These are phyloP conservation scores for Blastocystis sp. DNA, from an alignment of 352 stramenopile species.

Conservation along the genomic window DNA sequence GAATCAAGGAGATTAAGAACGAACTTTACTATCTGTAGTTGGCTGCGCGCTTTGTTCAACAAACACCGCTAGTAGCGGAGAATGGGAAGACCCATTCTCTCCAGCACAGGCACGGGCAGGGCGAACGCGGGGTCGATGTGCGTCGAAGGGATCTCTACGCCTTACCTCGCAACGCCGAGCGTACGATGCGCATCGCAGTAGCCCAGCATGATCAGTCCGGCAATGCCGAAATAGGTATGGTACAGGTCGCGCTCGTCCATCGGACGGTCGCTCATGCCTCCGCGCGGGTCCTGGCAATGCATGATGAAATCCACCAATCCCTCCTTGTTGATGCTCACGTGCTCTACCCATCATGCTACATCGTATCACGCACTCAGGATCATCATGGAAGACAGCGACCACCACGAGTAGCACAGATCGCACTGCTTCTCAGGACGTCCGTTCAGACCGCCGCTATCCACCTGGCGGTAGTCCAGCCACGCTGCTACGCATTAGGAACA, in stretches of 20 bases:
- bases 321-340: slow-evolving; percentile 83
- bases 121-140: slow-evolving; percentile 90
- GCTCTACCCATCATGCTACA: slow-evolving; percentile 14
- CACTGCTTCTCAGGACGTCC: slow-evolving; percentile 96
- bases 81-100: slow-evolving; percentile 78
- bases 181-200: slow-evolving; percentile 78
- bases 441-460: slow-evolving; percentile 90
- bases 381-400: slow-evolving; percentile 92
- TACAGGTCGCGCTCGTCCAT: slow-evolving; percentile 92
- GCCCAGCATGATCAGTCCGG: slow-evolving; percentile 86
- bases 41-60: not conserved
- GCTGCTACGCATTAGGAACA: slow-evolving; percentile 83
- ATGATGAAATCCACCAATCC: slow-evolving; percentile 88
- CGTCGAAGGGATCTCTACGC: slow-evolving; percentile 29
- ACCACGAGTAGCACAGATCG: slow-evolving; percentile 99
- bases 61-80: not conserved
- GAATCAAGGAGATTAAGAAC: not conserved
- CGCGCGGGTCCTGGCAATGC: slow-evolving; percentile 93
- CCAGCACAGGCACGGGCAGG: slow-evolving; percentile 84
- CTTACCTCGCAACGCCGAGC: not conserved
- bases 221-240: slow-evolving; percentile 97
- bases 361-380: slow-evolving; percentile 79
- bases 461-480: slow-evolving; percentile 95
- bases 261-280: slow-evolving; percentile 94
- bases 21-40: not conserved